phyloP scores from a whole-genome alignment of 257 asterid species.

The Petunia secreta region DNA sequence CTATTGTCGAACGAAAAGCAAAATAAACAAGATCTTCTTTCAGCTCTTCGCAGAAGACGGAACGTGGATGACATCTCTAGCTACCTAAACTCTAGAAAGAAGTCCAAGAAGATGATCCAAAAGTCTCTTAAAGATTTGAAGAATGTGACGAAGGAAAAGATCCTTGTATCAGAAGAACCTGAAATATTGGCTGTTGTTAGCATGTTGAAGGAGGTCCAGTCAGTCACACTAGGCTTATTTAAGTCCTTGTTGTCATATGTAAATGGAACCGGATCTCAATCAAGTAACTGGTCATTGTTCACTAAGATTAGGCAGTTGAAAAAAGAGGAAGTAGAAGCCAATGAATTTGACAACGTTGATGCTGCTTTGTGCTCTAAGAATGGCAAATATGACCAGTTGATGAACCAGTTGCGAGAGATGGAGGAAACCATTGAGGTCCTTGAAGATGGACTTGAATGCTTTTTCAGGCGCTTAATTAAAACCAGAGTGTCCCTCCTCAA shows the following conservation, averaged over 20 bases:
- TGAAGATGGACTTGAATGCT: constrained; percentile 40
- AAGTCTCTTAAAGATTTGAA: too few species aligned
- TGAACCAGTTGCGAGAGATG: constrained; percentile 39
- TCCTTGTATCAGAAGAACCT: background rate
- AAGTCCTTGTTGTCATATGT: too few species aligned
- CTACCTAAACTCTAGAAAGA: too few species aligned
- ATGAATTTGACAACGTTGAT: constrained; percentile 40
- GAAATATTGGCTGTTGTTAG: constrained; percentile 31
- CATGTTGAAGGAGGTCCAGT: too few species aligned
- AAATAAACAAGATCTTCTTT: background rate
- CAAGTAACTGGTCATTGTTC: background rate
- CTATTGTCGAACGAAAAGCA: constrained; percentile 34
- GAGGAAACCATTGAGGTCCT: constrained; percentile 34
- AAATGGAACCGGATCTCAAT: too few species aligned
- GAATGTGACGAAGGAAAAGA: too few species aligned
- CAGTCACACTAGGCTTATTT: too few species aligned
- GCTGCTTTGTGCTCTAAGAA: constrained; percentile 19
- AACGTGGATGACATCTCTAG: too few species aligned
- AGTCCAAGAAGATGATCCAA: too few species aligned
- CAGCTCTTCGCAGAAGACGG: too few species aligned
- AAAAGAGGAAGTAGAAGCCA: constrained; percentile 29
- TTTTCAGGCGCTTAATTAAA: constrained; percentile 27
- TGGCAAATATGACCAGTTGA: constrained; percentile 24
- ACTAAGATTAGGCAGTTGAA: background rate
- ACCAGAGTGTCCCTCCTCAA: too few species aligned